These are phyloP conservation scores for Herpotrichia juniperi DNA, from an alignment of 2,329 filamentous ascomycete species.

Conservation along the genomic window DNA sequence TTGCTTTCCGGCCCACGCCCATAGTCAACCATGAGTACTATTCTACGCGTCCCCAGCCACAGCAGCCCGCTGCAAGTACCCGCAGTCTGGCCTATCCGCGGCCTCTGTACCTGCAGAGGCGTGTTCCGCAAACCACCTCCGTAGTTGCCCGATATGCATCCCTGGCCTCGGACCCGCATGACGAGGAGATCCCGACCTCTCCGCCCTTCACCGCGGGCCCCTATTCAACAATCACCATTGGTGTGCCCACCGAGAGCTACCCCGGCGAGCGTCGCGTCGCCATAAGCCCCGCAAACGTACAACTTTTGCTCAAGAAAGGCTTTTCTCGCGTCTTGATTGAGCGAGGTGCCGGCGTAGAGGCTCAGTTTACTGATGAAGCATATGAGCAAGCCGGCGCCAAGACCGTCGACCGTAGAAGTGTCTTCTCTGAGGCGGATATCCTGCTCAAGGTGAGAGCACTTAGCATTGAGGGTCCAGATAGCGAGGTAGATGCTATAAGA, in stretches of 20 bases:
- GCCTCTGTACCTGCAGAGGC: constrained; percentile 37
- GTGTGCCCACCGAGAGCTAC: constrained; percentile 79
- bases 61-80: constrained; percentile 21
- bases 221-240: constrained; percentile 75
- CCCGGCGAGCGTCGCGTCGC: constrained; percentile 82
- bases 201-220: constrained; percentile 55
- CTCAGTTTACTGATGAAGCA: constrained; percentile 77
- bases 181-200: constrained; percentile 41
- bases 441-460: constrained; percentile 84
- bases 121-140: constrained; percentile 30
- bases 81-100: constrained; percentile 32
- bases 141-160: constrained; percentile 39
- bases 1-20: constrained; percentile 24
- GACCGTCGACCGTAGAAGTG: constrained; percentile 69
- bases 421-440: constrained; percentile 79
- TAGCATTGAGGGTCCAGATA: constrained; percentile 60
- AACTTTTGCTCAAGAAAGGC: constrained; percentile 83
- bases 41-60: constrained; percentile 17
- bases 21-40: constrained; percentile 25
- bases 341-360: constrained; percentile 76
- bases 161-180: constrained; percentile 39
- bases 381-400: constrained; percentile 81
- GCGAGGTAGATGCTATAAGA: constrained; percentile 72
- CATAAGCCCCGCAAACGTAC: constrained; percentile 82
- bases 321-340: constrained; percentile 79